Evolutionary conservation across 2,329 filamentous ascomycete species (phyloP).

Genomic region (Waltergamsia citrina): DNA sequence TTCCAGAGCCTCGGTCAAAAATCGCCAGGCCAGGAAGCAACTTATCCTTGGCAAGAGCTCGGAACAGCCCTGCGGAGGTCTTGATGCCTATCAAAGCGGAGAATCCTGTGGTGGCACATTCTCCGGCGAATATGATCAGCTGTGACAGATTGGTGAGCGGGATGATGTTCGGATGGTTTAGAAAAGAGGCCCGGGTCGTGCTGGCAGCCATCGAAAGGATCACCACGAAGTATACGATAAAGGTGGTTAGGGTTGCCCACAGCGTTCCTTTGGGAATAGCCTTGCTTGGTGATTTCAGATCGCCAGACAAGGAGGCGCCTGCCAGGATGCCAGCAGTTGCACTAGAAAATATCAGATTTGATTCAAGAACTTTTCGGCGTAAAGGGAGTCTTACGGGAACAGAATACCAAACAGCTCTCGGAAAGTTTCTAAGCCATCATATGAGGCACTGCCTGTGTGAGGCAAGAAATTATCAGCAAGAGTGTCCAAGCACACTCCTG

Average conservation of each 20-base stretch:
- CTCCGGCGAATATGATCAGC: slow-evolving; percentile 65
- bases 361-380: slow-evolving; percentile 11
- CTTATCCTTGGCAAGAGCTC: slow-evolving; percentile 72
- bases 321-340: slow-evolving; percentile 50
- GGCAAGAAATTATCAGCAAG: slow-evolving; percentile 68
- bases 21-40: slow-evolving; percentile 66
- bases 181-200: slow-evolving; percentile 64
- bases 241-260: slow-evolving; percentile 66
- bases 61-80: slow-evolving; percentile 73
- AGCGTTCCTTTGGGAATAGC: slow-evolving; percentile 80
- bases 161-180: slow-evolving; percentile 69
- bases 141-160: slow-evolving; percentile 72
- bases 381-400: slow-evolving; percentile 47
- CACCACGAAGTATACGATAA: slow-evolving; percentile 66
- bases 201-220: slow-evolving; percentile 71
- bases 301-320: slow-evolving; percentile 85
- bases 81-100: slow-evolving; percentile 83
- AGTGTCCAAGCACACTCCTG: slow-evolving; percentile 63
- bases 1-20: slow-evolving; percentile 65
- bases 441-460: slow-evolving; percentile 52
- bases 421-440: slow-evolving; percentile 58
- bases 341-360: slow-evolving; percentile 17
- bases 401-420: slow-evolving; percentile 79
- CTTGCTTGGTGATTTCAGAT: slow-evolving; percentile 72
- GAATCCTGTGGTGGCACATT: slow-evolving; percentile 76